phyloP scores from a whole-genome alignment of 164 flowering plant genomes.

The Umbellularia californica region DNA sequence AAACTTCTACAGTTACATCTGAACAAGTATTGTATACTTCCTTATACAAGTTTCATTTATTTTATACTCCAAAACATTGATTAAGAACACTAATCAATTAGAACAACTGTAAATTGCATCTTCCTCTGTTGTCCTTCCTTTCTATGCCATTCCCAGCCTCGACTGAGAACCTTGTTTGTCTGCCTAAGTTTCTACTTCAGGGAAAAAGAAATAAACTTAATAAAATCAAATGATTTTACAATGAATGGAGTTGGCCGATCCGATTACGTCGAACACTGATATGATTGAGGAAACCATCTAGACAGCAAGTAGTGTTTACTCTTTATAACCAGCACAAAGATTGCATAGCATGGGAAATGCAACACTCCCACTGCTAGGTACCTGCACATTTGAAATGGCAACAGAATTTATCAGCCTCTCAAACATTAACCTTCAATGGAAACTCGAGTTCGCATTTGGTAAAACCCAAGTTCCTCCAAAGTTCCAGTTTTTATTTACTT shows the following conservation, averaged over 20 bases:
- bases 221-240: not conserved
- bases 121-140: not conserved
- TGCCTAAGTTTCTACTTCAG: not conserved
- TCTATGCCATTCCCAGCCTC: not conserved
- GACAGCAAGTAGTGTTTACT: conserved; percentile 44
- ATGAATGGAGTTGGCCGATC: not conserved
- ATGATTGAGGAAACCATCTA: conserved; percentile 61
- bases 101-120: no score
- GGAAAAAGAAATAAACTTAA: no score
- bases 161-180: not conserved
- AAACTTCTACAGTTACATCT: not conserved
- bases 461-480: no score
- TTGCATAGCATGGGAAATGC: conserved; percentile 80
- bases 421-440: not conserved
- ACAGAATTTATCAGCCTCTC: not conserved
- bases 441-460: not conserved
- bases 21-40: not conserved
- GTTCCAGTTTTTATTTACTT: no score
- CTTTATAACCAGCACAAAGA: conserved; percentile 53
- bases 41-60: not conserved
- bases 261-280: conserved; percentile 18
- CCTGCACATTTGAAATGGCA: conserved; percentile 34
- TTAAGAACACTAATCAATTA: not conserved
- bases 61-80: not conserved
- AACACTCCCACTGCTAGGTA: conserved; percentile 63